Evolutionary conservation across 148 eudicot species (phyloP).

Genomic region (Vaccinium corymbosum): DNA sequence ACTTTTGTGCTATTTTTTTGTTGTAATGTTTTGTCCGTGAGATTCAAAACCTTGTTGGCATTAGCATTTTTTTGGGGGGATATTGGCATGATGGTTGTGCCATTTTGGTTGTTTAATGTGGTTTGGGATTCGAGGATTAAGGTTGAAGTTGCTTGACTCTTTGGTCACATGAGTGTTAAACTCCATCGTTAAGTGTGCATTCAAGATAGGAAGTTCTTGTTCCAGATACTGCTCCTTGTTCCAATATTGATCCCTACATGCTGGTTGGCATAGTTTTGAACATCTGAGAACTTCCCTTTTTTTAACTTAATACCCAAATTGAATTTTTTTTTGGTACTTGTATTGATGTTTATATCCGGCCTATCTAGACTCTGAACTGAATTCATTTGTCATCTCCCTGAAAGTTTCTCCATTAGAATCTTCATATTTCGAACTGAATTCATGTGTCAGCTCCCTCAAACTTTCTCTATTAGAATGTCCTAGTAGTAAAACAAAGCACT

Average conservation of each 20-base stretch:
- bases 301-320: not conserved
- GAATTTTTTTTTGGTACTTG: no score
- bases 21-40: not conserved
- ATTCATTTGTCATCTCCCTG: not conserved
- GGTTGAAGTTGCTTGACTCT: not conserved
- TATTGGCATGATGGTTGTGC: not conserved
- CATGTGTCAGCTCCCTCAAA: not conserved
- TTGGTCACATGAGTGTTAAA: not conserved
- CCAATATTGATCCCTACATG: not conserved
- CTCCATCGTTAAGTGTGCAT: not conserved
- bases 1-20: constrained; percentile 10
- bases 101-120: not conserved
- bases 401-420: not conserved
- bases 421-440: not conserved
- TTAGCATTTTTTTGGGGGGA: not conserved
- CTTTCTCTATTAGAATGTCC: not conserved
- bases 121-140: not conserved
- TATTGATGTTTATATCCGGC: no score
- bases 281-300: not conserved
- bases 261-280: not conserved
- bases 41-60: not conserved
- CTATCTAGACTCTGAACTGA: no score
- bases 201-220: not conserved
- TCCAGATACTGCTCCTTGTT: not conserved
- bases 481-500: not conserved